Conservation (phyloP, 148 eudicot genomes). For the Camellia japonica region DNA sequence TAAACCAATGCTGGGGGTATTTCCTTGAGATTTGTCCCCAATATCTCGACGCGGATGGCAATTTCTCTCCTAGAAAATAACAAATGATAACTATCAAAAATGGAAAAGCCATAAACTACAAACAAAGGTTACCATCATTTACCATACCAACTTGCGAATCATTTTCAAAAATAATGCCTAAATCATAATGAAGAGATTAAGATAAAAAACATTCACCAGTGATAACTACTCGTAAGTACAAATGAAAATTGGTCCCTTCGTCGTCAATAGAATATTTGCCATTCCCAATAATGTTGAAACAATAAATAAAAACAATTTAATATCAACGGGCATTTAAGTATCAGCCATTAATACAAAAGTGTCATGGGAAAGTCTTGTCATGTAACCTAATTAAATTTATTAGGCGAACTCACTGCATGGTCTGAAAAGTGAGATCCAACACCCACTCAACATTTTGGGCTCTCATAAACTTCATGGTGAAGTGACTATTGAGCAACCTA, state of each 20-base stretch:
- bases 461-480: not conserved
- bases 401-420: too few relatives aligned
- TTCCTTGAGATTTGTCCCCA: constrained; percentile 7
- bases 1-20: constrained; percentile 21
- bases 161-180: not conserved
- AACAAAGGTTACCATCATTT: not conserved
- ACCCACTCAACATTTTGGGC: not conserved
- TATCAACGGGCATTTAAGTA: not conserved
- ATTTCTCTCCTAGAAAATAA: constrained; percentile 15
- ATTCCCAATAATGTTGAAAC: not conserved
- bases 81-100: not conserved
- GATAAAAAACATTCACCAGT: not conserved
- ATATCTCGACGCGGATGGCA: constrained; percentile 1
- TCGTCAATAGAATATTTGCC: not conserved
- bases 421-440: not conserved
- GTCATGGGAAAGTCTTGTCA: not conserved
- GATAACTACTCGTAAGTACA: not conserved
- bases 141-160: not conserved
- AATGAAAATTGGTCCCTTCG: not conserved
- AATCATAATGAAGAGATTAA: not conserved
- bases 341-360: not conserved
- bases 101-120: not conserved
- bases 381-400: not conserved
- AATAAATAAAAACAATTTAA: not conserved
- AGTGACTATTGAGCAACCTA: not conserved